Evolutionary conservation across 225 moss, liverwort and hornwort genomes (phyloP).

Genomic region (Bryoerythrophyllum caledonicum): DNA sequence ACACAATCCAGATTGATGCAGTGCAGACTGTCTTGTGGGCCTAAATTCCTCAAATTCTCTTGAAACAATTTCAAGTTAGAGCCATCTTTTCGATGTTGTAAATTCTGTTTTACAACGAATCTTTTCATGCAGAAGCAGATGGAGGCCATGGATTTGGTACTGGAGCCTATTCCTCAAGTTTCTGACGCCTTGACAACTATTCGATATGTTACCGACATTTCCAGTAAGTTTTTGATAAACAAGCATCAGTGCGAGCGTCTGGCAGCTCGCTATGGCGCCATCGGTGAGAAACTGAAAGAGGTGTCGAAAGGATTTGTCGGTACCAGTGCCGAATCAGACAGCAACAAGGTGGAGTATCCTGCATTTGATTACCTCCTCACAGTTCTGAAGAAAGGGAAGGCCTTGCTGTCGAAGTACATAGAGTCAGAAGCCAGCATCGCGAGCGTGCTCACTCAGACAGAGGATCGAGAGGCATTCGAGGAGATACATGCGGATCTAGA

Average conservation of each 20-base stretch:
- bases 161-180: conserved; percentile 10
- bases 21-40: no score
- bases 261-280: background rate
- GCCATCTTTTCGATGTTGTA: background rate
- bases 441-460: background rate
- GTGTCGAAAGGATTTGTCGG: background rate
- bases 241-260: conserved; percentile 30
- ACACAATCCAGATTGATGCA: background rate
- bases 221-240: conserved; percentile 21
- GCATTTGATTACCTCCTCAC: conserved; percentile 23
- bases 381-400: conserved; percentile 26
- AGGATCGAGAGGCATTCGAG: conserved; percentile 17
- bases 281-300: conserved; percentile 13
- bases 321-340: background rate
- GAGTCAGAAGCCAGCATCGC: background rate
- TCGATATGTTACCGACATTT: conserved; percentile 6
- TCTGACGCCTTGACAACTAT: conserved; percentile 19
- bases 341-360: conserved; percentile 5
- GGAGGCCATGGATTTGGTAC: background rate
- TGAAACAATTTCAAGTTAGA: background rate
- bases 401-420: conserved; percentile 22
- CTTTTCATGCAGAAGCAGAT: background rate
- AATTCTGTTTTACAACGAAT: background rate
- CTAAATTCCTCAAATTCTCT: background rate
- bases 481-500: conserved; percentile 33